Evolutionary conservation across 2,329 filamentous ascomycete genomes (phyloP).

Genomic region (Kalmusia sp.): DNA sequence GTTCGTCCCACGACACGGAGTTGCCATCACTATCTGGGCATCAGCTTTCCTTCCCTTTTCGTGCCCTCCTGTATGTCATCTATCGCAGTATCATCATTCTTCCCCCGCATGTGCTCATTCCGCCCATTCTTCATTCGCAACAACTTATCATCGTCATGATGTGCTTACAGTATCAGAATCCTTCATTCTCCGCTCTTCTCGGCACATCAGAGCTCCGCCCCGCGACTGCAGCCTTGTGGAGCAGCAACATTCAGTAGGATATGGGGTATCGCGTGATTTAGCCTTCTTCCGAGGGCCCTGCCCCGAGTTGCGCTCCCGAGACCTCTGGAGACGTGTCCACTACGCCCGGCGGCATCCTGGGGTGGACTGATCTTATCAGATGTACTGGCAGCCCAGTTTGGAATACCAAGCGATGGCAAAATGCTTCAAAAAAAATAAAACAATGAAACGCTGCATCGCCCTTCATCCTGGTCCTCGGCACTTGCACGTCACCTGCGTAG

Average conservation of each 20-base stretch:
- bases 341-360: too few species aligned
- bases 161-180: neutral
- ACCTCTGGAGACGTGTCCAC: neutral
- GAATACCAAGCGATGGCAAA: neutral
- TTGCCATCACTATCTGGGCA: neutral
- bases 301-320: neutral
- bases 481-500: neutral
- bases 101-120: neutral
- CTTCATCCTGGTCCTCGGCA: slow-evolving; percentile 13
- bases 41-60: slow-evolving; percentile 4
- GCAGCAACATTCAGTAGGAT: too few species aligned
- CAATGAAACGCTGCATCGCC: neutral
- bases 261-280: too few species aligned
- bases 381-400: neutral
- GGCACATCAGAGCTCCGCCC: neutral
- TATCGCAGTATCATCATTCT: neutral
- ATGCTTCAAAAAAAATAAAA: neutral
- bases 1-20: neutral
- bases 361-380: neutral
- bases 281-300: neutral
- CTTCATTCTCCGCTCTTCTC: neutral
- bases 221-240: too few species aligned
- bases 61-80: neutral
- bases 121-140: neutral
- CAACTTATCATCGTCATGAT: neutral